phyloP scores from a whole-genome alignment of 2,329 filamentous ascomycete species.

The Cladophialophora psammophila region DNA sequence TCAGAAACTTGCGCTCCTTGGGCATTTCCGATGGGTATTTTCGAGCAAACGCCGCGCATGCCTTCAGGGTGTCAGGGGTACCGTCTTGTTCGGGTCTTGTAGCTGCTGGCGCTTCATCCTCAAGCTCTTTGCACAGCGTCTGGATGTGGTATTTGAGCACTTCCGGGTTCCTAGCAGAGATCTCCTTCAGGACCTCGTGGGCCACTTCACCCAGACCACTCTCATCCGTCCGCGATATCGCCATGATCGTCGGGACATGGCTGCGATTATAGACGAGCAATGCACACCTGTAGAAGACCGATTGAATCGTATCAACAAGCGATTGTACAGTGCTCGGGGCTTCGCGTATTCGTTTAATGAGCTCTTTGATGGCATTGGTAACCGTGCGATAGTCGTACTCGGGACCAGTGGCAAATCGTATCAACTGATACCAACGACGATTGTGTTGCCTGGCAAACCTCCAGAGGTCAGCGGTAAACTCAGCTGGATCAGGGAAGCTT shows the following conservation, averaged over 20 bases:
- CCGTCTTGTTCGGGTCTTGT: slow-evolving; percentile 72
- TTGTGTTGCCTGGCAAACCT: slow-evolving; percentile 93
- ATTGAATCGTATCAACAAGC: slow-evolving; percentile 79
- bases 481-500: slow-evolving; percentile 76
- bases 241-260: slow-evolving; percentile 88
- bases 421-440: slow-evolving; percentile 85
- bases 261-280: slow-evolving; percentile 92
- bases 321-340: slow-evolving; percentile 54
- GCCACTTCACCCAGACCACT: slow-evolving; percentile 78
- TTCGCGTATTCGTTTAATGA: slow-evolving; percentile 79
- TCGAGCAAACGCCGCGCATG: slow-evolving; percentile 88
- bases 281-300: slow-evolving; percentile 82
- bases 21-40: slow-evolving; percentile 86
- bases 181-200: slow-evolving; percentile 89
- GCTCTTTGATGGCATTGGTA: slow-evolving; percentile 86
- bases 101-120: slow-evolving; percentile 77
- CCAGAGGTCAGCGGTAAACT: slow-evolving; percentile 78
- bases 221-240: slow-evolving; percentile 83
- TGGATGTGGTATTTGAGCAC: slow-evolving; percentile 92
- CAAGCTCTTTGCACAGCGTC: slow-evolving; percentile 85
- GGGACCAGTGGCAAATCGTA: slow-evolving; percentile 82
- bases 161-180: slow-evolving; percentile 86
- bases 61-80: slow-evolving; percentile 90
- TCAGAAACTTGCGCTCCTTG: slow-evolving; percentile 78
- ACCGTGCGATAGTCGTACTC: slow-evolving; percentile 93